phyloP scores from a whole-genome alignment of 176 grass and related monocot species.

The Neostapfia colusana region DNA sequence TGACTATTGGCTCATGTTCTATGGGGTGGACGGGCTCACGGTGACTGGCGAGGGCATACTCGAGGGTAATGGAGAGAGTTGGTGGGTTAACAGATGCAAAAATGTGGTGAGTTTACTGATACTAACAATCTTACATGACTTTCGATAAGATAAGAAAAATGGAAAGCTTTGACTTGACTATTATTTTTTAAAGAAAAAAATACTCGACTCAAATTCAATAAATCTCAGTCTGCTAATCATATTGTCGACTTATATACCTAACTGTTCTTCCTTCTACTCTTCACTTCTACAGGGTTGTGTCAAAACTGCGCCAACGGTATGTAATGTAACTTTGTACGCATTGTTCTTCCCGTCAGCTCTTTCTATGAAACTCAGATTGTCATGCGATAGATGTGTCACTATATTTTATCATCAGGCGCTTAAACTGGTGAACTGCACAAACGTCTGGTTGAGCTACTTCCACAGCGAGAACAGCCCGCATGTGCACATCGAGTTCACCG shows the following conservation, averaged over 20 bases:
- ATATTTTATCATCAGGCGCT: constrained; percentile 19
- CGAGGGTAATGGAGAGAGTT: constrained; percentile 30
- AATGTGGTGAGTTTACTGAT: neutral
- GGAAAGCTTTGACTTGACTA: no score
- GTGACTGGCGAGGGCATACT: constrained; percentile 43
- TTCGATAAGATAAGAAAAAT: no score
- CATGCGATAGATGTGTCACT: no score
- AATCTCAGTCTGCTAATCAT: no score
- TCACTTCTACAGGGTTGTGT: constrained; percentile 22
- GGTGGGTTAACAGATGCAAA: constrained; percentile 32
- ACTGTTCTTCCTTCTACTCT: no score
- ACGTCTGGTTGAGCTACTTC: constrained; percentile 29
- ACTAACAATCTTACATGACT: no score
- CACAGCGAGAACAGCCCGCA: constrained; percentile 48
- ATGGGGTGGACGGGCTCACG: constrained; percentile 38
- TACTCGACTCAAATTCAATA: no score
- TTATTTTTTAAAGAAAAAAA: no score
- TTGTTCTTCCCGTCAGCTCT: neutral
- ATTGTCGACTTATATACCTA: no score
- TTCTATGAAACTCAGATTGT: neutral
- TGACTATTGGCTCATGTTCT: constrained; percentile 46
- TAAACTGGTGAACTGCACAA: constrained; percentile 14
- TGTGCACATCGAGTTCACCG: constrained; percentile 42
- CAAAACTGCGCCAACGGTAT: constrained; percentile 23
- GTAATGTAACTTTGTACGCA: neutral